A percentile compares a stretch with the other conserved stretches of the same genome.
Conservation (phyloP, 176 grass and related monocot genomes). For the Elymus sibiricus region DNA sequence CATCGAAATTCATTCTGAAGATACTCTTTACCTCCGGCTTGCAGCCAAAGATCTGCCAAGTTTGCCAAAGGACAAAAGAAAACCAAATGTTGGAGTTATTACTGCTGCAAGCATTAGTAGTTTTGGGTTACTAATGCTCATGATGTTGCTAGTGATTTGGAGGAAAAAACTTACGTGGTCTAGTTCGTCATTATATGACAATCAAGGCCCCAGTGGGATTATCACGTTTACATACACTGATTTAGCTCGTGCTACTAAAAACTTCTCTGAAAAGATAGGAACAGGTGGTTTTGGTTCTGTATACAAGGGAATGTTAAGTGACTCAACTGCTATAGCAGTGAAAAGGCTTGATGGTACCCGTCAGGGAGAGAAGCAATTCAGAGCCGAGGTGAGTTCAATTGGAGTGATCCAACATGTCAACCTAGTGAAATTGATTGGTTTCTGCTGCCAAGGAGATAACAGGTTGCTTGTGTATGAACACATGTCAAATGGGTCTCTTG, state of each 20-base stretch:
- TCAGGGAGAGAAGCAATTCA: constrained; percentile 58
- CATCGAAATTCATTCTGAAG: constrained; percentile 8
- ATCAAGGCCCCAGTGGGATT: not conserved
- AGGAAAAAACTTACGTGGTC: not conserved
- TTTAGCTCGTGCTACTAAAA: constrained; percentile 30
- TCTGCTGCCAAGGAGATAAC: constrained; percentile 48
- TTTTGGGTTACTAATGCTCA: not conserved
- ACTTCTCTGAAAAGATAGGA: constrained; percentile 46
- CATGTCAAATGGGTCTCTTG: constrained; percentile 55
- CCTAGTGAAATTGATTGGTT: constrained; percentile 46
- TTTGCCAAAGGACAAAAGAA: not conserved
- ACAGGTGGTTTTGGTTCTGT: constrained; percentile 52
- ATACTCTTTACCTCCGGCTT: constrained; percentile 45
- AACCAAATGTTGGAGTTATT: not conserved
- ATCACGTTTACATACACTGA: not conserved
- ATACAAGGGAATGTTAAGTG: constrained; percentile 35
- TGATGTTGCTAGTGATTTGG: not conserved
- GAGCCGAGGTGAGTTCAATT: constrained; percentile 50
- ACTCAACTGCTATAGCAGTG: constrained; percentile 37
- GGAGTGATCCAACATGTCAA: constrained; percentile 55
- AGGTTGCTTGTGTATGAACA: too few relatives aligned
- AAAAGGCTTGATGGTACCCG: constrained; percentile 38
- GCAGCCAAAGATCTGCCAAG: constrained; percentile 24
- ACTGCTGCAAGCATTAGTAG: not conserved
- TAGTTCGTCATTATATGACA: not conserved